A percentile compares a stretch with the other conserved stretches of the same genome.
Conservation (phyloP, 768 basidiomycete species). For the Hemileccinum impolitum region DNA sequence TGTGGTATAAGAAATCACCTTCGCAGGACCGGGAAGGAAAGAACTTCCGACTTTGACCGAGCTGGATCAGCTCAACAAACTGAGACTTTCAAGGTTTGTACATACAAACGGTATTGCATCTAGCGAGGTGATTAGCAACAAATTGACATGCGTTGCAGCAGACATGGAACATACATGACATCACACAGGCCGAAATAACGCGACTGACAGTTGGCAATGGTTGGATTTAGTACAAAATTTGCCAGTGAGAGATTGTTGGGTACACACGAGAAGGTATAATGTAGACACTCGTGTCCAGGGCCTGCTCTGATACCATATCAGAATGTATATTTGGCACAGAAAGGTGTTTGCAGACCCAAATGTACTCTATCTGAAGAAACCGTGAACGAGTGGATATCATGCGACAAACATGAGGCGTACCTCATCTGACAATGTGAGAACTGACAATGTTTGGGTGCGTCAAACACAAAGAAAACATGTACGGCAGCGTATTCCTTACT, state of each 20-base stretch:
- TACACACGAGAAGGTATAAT: background rate
- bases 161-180: background rate
- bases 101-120: background rate
- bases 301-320: background rate
- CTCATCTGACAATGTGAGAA: background rate
- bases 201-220: background rate
- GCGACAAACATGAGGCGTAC: background rate
- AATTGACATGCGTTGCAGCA: background rate
- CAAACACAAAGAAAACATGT: too few species aligned
- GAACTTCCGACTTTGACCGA: background rate
- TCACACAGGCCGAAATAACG: background rate
- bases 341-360: background rate
- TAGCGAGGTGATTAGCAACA: background rate
- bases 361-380: background rate
- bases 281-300: background rate
- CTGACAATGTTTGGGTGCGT: background rate
- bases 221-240: too few species aligned
- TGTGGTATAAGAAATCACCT: background rate
- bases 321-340: too few species aligned
- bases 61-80: background rate
- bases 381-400: background rate
- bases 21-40: background rate
- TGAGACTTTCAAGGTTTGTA: too few species aligned
- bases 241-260: too few species aligned
- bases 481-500: background rate